Evolutionary conservation across 148 eudicot genomes (phyloP).

Genomic region (Chenopodium berlandieri): DNA sequence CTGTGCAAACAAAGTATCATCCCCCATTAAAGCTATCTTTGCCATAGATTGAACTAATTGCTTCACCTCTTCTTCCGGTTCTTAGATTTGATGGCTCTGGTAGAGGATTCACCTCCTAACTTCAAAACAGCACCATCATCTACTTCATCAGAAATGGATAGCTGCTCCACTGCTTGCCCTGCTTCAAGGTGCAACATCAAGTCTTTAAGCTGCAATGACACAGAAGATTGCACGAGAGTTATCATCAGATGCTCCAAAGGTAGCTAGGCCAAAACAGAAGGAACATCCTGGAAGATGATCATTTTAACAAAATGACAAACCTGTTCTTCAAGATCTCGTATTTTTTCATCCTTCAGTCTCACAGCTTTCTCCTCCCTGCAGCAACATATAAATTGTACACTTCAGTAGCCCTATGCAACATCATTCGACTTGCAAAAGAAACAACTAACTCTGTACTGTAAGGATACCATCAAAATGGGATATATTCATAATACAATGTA

Average conservation of each 20-base stretch:
- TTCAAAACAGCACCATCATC: constrained; percentile 30
- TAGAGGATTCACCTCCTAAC: constrained; percentile 31
- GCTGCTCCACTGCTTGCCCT: constrained; percentile 30
- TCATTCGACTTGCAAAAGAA: background rate
- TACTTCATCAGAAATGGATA: constrained; percentile 31
- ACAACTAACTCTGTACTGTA: background rate
- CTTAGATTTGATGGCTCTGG: constrained; percentile 19
- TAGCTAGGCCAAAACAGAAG: background rate
- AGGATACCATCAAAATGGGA: background rate
- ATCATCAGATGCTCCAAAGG: background rate
- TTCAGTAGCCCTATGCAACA: no score
- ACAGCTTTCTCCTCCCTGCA: constrained; percentile 66
- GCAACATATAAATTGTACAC: background rate
- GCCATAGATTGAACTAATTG: background rate
- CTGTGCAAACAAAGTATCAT: background rate
- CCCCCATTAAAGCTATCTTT: background rate
- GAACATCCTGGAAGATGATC: background rate
- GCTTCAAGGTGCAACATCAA: constrained; percentile 59
- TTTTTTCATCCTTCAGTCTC: constrained; percentile 53
- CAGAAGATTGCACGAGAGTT: background rate
- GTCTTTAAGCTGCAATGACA: constrained; percentile 40
- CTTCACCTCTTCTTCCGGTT: constrained; percentile 28
- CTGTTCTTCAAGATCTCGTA: constrained; percentile 76
- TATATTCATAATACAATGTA: background rate
- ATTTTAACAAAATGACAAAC: constrained; percentile 28